A percentile compares a stretch with the other conserved stretches of the same genome.
These are phyloP conservation scores for Calonectria pteridis DNA, from an alignment of 2,329 filamentous ascomycete species.

Conservation along the genomic window DNA sequence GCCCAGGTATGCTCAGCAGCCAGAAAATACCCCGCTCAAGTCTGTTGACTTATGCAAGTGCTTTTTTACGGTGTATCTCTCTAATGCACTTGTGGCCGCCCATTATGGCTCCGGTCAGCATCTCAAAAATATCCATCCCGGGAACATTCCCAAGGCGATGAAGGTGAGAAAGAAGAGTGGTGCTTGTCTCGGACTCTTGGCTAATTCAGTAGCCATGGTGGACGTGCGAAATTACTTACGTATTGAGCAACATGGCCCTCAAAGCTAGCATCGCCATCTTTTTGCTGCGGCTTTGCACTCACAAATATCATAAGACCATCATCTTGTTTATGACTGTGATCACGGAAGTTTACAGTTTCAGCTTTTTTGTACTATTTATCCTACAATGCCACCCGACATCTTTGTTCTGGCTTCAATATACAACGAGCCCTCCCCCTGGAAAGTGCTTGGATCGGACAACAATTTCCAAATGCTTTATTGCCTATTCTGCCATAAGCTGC, in stretches of 20 bases:
- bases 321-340: background rate
- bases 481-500: background rate
- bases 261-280: conserved; percentile 2
- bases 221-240: background rate
- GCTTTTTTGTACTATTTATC: background rate
- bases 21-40: background rate
- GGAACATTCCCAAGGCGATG: background rate
- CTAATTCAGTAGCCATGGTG: background rate
- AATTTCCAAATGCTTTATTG: background rate
- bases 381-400: background rate
- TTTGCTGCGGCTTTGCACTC: background rate
- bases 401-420: background rate
- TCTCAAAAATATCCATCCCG: background rate
- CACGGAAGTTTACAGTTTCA: background rate
- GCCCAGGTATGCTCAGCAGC: background rate
- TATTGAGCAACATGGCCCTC: background rate
- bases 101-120: background rate
- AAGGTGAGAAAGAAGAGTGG: background rate
- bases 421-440: background rate
- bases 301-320: background rate
- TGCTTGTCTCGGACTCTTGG: background rate
- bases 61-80: background rate
- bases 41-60: background rate
- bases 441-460: background rate
- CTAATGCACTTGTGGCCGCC: background rate